Percentiles rank a stretch among this genome's conserved stretches.
Evolutionary conservation across 169 alveolate species (phyloP).

Genomic region (Plasmodium malariae): DNA sequence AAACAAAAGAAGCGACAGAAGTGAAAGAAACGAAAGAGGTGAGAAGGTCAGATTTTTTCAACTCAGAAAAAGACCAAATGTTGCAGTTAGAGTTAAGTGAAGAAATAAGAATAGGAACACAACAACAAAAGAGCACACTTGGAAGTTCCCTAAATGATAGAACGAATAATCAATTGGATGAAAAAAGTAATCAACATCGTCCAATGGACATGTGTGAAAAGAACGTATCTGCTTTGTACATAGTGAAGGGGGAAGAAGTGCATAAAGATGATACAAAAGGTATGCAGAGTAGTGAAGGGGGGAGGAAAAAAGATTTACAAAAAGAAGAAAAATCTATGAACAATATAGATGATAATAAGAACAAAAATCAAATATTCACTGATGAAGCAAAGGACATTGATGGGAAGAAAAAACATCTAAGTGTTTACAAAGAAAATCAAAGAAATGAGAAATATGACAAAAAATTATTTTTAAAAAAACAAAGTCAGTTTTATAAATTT

Average conservation of each 20-base stretch:
- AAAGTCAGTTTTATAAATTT: conserved; percentile 18
- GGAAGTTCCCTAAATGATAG: not conserved
- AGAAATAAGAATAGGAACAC: no score
- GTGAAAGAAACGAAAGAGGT: no score
- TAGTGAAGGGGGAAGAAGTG: not conserved
- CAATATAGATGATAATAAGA: not conserved
- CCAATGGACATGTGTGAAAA: not conserved
- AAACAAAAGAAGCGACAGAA: not conserved
- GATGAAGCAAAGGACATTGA: not conserved
- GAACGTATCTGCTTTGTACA: not conserved
- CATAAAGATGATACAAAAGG: not conserved
- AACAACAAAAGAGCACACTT: not conserved
- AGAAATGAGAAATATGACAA: not conserved
- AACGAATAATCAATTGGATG: not conserved
- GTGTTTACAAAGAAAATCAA: conserved; percentile 15
- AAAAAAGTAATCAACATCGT: not conserved
- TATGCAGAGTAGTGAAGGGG: not conserved
- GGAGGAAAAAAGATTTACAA: not conserved
- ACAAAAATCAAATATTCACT: not conserved
- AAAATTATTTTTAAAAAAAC: conserved; percentile 14
- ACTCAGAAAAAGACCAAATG: no score
- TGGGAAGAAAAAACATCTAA: not conserved
- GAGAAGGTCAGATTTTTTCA: no score
- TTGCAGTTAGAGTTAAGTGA: no score
- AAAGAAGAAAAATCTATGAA: not conserved